Conservation (phyloP, 176 grass and related monocot genomes). For the Oryza glaberrima region DNA sequence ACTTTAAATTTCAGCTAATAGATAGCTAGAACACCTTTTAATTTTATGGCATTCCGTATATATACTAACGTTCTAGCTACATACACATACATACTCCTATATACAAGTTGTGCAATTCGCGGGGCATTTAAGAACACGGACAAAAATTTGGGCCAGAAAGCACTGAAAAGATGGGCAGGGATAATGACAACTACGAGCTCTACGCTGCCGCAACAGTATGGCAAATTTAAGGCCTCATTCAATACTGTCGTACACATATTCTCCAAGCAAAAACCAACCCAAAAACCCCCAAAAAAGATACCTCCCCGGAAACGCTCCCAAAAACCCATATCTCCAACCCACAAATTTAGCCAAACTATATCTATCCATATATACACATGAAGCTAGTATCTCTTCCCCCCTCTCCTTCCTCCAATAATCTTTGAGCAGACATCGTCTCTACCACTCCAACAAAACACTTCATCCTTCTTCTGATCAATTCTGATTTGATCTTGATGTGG, state of each 20-base stretch:
- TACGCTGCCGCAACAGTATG: slow-evolving; percentile 46
- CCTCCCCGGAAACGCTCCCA: background rate
- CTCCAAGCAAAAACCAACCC: slow-evolving; percentile 21
- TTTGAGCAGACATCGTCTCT: too few species aligned
- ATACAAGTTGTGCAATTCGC: background rate
- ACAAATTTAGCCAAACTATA: background rate
- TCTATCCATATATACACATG: too few species aligned
- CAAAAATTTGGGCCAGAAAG: background rate
- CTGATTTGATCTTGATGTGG: background rate
- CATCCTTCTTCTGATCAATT: background rate
- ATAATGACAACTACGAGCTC: slow-evolving; percentile 42
- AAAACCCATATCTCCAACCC: background rate
- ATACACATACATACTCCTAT: background rate
- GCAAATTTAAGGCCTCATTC: slow-evolving; percentile 51
- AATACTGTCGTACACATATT: slow-evolving; percentile 58
- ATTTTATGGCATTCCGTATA: background rate
- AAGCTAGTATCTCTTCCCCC: too few species aligned
- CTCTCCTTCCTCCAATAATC: too few species aligned
- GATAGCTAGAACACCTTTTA: background rate
- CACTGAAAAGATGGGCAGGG: slow-evolving; percentile 33
- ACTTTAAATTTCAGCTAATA: background rate
- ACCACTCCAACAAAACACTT: too few species aligned
- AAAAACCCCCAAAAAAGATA: background rate
- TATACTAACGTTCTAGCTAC: background rate
- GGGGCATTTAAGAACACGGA: slow-evolving; percentile 26